Evolutionary conservation across 2,329 filamentous ascomycete genomes (phyloP).

Genomic region (Trichoderma polysporum): DNA sequence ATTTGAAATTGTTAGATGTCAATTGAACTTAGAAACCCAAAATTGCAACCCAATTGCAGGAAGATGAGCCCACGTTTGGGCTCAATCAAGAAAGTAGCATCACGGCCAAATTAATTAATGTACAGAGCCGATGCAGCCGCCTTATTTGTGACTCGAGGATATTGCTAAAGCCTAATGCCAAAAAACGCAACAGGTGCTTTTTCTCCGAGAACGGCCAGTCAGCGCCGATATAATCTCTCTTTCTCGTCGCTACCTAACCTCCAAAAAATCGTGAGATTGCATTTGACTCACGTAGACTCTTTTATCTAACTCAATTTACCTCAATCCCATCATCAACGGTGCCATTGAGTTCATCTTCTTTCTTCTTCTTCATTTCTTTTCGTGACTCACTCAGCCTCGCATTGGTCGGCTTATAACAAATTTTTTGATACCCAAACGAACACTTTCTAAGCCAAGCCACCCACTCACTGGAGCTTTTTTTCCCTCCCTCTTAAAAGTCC

Average conservation of each 20-base stretch:
- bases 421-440: neutral
- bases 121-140: too few species aligned
- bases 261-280: neutral
- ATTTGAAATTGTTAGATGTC: neutral
- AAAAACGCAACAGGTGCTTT: too few species aligned
- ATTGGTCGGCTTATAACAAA: neutral
- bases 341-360: neutral
- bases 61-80: neutral
- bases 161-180: slow-evolving; percentile 1
- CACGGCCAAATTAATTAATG: neutral
- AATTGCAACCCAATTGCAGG: neutral
- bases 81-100: neutral
- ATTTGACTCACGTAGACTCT: neutral
- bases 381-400: neutral
- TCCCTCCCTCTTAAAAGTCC: neutral
- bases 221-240: neutral
- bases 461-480: neutral
- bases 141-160: neutral
- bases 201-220: slow-evolving; percentile 8
- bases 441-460: neutral
- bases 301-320: neutral
- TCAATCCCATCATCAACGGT: neutral
- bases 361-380: neutral
- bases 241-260: neutral
- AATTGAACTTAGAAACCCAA: neutral